Evolutionary conservation across 805 yeast species (phyloP).

Genomic region (Myxozyma sirexii): DNA sequence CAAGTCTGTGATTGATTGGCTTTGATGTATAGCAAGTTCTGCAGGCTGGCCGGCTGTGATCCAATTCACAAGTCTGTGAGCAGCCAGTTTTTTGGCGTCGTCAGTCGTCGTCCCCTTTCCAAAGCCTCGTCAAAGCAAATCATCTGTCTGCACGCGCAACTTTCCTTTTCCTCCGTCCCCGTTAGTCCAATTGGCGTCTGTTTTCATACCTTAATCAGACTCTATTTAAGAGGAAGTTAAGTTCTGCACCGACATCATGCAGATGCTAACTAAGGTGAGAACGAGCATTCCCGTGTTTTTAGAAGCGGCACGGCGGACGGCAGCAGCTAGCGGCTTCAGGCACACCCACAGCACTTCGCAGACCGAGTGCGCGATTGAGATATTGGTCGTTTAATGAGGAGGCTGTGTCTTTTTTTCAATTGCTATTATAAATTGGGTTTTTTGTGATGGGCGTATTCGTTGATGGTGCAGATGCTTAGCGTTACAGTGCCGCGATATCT

Average conservation of each 20-base stretch:
- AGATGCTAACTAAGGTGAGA: conserved; percentile 77
- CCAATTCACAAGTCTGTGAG: neutral
- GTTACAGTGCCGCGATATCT: conserved; percentile 1
- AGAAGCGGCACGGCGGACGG: neutral
- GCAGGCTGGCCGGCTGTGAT: neutral
- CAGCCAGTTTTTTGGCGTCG: neutral
- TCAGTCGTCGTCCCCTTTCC: conserved; percentile 6
- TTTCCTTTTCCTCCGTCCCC: neutral
- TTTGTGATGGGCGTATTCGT: neutral
- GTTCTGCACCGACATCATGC: conserved; percentile 51
- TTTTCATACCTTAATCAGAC: neutral
- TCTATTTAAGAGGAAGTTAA: conserved; percentile 1
- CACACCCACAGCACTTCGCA: too few relatives aligned
- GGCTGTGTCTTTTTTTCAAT: too few relatives aligned
- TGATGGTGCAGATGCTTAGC: neutral
- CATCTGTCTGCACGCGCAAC: neutral
- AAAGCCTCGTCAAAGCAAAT: conserved; percentile 7
- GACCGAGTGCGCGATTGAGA: too few relatives aligned
- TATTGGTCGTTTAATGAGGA: too few relatives aligned
- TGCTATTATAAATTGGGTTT: neutral
- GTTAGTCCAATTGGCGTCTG: neutral
- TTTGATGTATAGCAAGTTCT: too few relatives aligned
- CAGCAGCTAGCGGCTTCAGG: neutral
- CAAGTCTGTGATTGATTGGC: too few relatives aligned
- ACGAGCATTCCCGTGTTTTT: conserved; percentile 19